A percentile compares a stretch with the other conserved stretches of the same genome.
phyloP scores from a whole-genome alignment of 1,139 yeast species.

The Pichia sp. region DNA sequence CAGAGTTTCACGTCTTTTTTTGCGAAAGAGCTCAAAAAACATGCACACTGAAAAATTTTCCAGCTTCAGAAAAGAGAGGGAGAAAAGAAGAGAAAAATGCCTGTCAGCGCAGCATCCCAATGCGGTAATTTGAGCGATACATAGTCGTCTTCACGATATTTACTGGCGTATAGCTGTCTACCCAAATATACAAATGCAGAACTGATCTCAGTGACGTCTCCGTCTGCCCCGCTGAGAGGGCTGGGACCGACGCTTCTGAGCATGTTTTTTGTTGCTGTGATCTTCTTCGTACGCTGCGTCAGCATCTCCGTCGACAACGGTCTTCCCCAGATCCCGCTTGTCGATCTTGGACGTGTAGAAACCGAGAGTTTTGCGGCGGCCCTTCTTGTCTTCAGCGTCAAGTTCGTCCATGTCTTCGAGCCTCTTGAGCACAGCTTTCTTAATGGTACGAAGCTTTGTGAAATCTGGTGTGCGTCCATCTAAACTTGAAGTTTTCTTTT shows the following conservation, averaged over 20 bases:
- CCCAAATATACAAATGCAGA: not conserved
- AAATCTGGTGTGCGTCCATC: constrained; percentile 24
- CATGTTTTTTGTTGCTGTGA: not conserved
- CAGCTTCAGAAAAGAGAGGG: not conserved
- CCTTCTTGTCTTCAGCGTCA: constrained; percentile 80
- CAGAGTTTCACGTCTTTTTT: not conserved
- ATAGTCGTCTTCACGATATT: not conserved
- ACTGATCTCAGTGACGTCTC: not conserved
- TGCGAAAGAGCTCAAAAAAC: not conserved
- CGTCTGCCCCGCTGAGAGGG: constrained; percentile 5
- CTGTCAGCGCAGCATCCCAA: not conserved
- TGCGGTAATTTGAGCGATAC: constrained; percentile 1
- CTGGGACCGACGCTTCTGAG: not conserved
- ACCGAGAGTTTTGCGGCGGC: constrained; percentile 78
- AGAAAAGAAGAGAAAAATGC: not conserved
- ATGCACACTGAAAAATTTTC: not conserved
- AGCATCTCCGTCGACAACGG: constrained; percentile 12
- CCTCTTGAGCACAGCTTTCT: constrained; percentile 30
- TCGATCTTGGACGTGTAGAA: constrained; percentile 97
- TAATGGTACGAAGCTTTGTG: constrained; percentile 32
- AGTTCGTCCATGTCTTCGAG: constrained; percentile 66
- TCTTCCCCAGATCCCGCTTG: constrained; percentile 43
- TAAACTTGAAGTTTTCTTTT: constrained; percentile 29
- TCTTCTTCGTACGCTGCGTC: constrained; percentile 14
- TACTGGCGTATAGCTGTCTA: not conserved